Base-by-base conservation (phyloP, 2,329 filamentous ascomycete species). In the Xylaria sp. region DNA sequence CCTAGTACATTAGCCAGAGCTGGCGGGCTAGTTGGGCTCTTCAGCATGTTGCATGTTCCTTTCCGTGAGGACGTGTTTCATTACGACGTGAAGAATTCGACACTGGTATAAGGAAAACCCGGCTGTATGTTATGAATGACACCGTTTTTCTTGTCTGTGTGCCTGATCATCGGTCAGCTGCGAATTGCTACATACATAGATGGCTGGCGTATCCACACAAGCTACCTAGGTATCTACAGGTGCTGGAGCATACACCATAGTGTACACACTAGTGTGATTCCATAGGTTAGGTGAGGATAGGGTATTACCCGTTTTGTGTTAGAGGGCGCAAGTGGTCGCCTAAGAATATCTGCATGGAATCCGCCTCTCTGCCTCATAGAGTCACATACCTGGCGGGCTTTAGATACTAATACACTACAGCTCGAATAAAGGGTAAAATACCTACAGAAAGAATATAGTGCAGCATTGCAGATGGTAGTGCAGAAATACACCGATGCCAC, bases 161-260 rank as follows among this genome's bases (percentile, higher is more conserved):
- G 23, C 55, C 25, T 50, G 23, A 51, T 54, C 46, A 28, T 63
- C 25, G 32, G 61, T 54, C 62, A 55, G 57, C 44, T 32, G 13
- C 39, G 37, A 57, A 59, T 68, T 54, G 48, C 10, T 25, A 28
- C 28, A 28, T 25, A 28, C 28, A 4, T 28, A 25, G 15, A 37
- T 46, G 39, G 57, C 51, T 48, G 62, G 34, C 51, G 62, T 66
- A 63, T 55, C 67, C 67, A 69, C 67, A 65, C 54, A 66, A 68
- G 66, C 66, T 68, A 39, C 8, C 41, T 46, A 68, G 66, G 61
- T 68, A 39, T n/a, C 41, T 46, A 7, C 15, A 46, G 4, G 15
- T 46, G 41, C 15, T n/a, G 6, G 7, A n/a, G 13, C 18, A 46
- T n/a, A 18, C 18, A 46, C 56, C 28, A 9, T 48, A 32, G 13